A percentile compares a stretch with the other conserved stretches of the same genome.
Conservation (phyloP, 2,329 filamentous ascomycete genomes). For the Coniochaeta ligniaria region DNA sequence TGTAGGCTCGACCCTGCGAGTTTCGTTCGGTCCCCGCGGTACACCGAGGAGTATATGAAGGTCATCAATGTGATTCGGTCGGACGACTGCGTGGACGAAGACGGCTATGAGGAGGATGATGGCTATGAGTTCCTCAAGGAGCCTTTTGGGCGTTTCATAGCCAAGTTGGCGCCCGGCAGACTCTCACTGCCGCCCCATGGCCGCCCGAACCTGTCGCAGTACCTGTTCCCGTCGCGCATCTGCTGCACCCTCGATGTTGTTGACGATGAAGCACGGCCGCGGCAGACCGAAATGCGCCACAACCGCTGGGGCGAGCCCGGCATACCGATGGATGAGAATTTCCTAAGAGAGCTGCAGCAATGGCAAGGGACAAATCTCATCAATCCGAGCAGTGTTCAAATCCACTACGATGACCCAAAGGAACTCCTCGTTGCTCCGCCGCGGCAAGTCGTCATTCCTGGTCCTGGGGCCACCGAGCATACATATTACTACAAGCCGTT, state of each 20-base stretch:
- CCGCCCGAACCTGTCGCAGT: constrained; percentile 3
- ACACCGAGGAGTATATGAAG: constrained; percentile 10
- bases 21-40: constrained; percentile 5
- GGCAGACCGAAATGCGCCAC: too few relatives aligned
- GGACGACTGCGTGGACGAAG: too few relatives aligned
- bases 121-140: constrained; percentile 6
- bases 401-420: neutral
- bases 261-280: constrained; percentile 2
- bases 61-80: constrained; percentile 7
- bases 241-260: constrained; percentile 5
- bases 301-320: too few relatives aligned
- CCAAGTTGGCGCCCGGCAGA: constrained; percentile 1
- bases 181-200: neutral
- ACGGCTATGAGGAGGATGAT: constrained; percentile 7
- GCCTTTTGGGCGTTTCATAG: neutral
- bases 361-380: constrained; percentile 1
- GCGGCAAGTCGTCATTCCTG: constrained; percentile 1
- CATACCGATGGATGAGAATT: neutral
- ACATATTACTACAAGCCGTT: constrained; percentile 4
- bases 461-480: neutral
- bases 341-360: neutral
- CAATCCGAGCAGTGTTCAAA: constrained; percentile 1
- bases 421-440: constrained; percentile 1
- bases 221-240: constrained; percentile 1
- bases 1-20: constrained; percentile 2